Evolutionary conservation across 106 monocot species (phyloP).

Genomic region (Apostasia ramifera): DNA sequence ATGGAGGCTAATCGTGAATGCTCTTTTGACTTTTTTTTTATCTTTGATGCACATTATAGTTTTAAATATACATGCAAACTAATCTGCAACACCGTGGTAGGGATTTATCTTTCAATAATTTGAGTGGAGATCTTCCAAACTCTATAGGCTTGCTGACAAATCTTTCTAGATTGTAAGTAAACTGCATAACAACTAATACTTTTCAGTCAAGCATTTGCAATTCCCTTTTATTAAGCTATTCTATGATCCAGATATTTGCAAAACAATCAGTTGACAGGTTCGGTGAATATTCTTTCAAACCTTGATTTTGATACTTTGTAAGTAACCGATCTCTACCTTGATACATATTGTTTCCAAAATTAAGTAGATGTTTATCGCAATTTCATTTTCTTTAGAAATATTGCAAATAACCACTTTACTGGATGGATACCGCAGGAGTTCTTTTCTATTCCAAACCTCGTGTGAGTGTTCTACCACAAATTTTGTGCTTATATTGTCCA

Average conservation of each 20-base stretch:
- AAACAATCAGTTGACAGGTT: constrained; percentile 79
- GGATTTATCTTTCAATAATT: constrained; percentile 84
- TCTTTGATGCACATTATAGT: not conserved
- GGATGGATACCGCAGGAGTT: constrained; percentile 81
- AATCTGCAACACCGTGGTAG: constrained; percentile 24
- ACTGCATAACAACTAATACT: not conserved
- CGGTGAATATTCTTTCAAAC: constrained; percentile 60
- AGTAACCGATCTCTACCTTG: constrained; percentile 15
- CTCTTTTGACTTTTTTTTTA: not conserved
- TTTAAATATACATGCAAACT: constrained; percentile 1
- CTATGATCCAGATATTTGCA: constrained; percentile 60
- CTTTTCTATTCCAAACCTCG: constrained; percentile 56
- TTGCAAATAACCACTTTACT: constrained; percentile 78
- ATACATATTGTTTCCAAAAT: not conserved
- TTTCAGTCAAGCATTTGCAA: not conserved
- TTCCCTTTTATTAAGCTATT: not conserved
- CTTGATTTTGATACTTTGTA: constrained; percentile 72
- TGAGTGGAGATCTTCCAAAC: constrained; percentile 65
- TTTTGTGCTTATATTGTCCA: not conserved
- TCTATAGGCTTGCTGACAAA: constrained; percentile 67
- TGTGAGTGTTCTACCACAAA: constrained; percentile 32
- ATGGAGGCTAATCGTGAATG: not conserved
- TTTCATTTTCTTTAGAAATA: constrained; percentile 47
- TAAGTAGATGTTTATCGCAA: not conserved
- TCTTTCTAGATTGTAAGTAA: constrained; percentile 78